phyloP scores from a whole-genome alignment of 176 grass and related monocot species.

The Elymus sibiricus region DNA sequence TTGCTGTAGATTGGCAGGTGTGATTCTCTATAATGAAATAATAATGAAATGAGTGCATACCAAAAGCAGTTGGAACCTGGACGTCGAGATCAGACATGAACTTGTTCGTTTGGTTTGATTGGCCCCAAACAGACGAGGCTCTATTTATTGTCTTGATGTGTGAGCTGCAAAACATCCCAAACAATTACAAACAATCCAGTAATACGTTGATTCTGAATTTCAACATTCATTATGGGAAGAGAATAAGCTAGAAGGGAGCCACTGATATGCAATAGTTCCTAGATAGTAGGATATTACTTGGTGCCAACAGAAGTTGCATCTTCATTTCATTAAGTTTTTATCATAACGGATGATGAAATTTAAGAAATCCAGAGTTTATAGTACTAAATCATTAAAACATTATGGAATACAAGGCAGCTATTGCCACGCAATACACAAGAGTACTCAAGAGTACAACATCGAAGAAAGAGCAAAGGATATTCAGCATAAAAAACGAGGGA shows the following conservation, averaged over 20 bases:
- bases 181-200: background rate
- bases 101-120: conserved; percentile 29
- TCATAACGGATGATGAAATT: background rate
- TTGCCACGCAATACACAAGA: background rate
- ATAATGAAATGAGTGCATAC: conserved; percentile 23
- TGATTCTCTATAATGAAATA: background rate
- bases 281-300: background rate
- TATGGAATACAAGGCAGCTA: background rate
- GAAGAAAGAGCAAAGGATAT: background rate
- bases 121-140: conserved; percentile 1
- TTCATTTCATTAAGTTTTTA: background rate
- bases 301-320: background rate
- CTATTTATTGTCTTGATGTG: conserved; percentile 14
- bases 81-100: conserved; percentile 66
- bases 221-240: background rate
- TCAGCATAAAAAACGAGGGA: background rate
- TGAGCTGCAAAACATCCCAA: conserved; percentile 37
- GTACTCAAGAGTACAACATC: too few species aligned
- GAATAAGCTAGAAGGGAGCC: background rate
- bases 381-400: background rate
- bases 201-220: background rate
- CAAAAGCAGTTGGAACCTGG: conserved; percentile 57
- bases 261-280: background rate
- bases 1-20: background rate
- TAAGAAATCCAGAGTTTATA: background rate